Percentiles rank a stretch among this genome's conserved stretches.
Conservation (phyloP, 1,284 basidiomycete genomes). For the Cutaneotrichosporon spelunceum region DNA sequence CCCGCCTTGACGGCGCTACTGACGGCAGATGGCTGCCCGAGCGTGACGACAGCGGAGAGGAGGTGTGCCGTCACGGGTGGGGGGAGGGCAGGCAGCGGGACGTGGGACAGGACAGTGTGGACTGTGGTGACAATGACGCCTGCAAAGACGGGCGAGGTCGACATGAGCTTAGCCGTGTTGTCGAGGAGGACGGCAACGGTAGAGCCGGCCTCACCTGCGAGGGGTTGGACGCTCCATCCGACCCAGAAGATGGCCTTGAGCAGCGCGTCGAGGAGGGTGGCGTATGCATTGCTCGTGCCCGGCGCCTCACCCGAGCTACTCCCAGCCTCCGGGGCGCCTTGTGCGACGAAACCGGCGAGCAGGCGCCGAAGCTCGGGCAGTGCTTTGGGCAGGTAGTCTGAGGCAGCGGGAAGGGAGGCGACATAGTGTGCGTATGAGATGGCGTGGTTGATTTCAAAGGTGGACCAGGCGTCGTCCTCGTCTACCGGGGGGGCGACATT, state of each 20-base stretch:
- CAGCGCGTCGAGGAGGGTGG: conserved; percentile 34
- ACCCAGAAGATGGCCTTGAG: conserved; percentile 42
- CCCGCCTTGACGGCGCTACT: conserved; percentile 33
- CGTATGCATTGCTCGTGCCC: conserved; percentile 29
- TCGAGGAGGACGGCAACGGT: conserved; percentile 32
- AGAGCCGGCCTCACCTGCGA: conserved; percentile 23
- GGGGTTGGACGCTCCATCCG: conserved; percentile 29
- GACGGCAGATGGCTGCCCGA: conserved; percentile 34
- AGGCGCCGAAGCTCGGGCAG: conserved; percentile 33
- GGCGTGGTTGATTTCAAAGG: conserved; percentile 47
- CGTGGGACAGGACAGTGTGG: conserved; percentile 32
- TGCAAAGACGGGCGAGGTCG: conserved; percentile 30
- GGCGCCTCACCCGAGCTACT: conserved; percentile 9
- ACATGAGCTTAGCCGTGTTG: conserved; percentile 22
- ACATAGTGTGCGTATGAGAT: conserved; percentile 50
- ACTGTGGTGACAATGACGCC: conserved; percentile 33
- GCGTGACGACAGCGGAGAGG: conserved; percentile 23
- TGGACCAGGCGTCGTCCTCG: conserved; percentile 41
- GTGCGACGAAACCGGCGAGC: conserved; percentile 33
- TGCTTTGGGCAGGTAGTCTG: conserved; percentile 22
- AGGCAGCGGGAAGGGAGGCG: conserved; percentile 23
- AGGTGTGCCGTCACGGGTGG: conserved; percentile 21
- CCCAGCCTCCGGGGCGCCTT: conserved; percentile 16
- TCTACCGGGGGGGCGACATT: conserved; percentile 15
- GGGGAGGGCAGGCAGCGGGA: conserved; percentile 30